Conservation (phyloP, 306 rosid genomes). For the Quercus engelmannii region DNA sequence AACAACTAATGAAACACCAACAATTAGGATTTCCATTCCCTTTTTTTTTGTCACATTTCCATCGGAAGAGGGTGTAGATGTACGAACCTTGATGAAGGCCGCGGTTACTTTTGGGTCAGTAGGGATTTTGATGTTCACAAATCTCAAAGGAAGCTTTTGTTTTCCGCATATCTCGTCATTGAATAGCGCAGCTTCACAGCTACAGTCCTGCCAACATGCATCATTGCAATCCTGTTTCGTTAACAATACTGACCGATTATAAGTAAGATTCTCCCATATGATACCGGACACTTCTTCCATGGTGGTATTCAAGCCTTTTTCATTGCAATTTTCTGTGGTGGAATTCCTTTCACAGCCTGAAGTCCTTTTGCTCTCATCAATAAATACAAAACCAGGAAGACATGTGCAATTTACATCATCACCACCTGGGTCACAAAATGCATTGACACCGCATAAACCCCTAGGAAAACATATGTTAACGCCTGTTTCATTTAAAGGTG, state of each 20-base stretch:
- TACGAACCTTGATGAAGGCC: neutral
- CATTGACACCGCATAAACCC: neutral
- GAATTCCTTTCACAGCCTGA: neutral
- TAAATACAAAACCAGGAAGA: neutral
- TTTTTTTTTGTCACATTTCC: neutral
- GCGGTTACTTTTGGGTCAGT: neutral
- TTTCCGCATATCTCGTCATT: too few relatives aligned
- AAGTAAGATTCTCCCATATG: neutral
- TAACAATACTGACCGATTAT: neutral
- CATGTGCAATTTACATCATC: neutral
- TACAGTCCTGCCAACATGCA: neutral
- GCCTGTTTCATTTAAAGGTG: accelerated
- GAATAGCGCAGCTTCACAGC: too few relatives aligned
- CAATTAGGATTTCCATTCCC: neutral
- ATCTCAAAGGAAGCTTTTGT: neutral
- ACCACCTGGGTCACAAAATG: neutral
- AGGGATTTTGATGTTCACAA: neutral
- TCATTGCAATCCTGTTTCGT: neutral
- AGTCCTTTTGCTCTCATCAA: neutral
- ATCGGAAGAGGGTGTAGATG: neutral
- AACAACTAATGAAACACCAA: neutral
- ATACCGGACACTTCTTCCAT: neutral
- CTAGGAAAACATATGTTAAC: neutral
- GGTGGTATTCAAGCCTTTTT: too few relatives aligned
- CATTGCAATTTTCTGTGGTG: neutral